A percentile compares a stretch with the other conserved stretches of the same genome.
Evolutionary conservation across 179 eudicot genomes (phyloP).

Genomic region (Vitellaria paradoxa): DNA sequence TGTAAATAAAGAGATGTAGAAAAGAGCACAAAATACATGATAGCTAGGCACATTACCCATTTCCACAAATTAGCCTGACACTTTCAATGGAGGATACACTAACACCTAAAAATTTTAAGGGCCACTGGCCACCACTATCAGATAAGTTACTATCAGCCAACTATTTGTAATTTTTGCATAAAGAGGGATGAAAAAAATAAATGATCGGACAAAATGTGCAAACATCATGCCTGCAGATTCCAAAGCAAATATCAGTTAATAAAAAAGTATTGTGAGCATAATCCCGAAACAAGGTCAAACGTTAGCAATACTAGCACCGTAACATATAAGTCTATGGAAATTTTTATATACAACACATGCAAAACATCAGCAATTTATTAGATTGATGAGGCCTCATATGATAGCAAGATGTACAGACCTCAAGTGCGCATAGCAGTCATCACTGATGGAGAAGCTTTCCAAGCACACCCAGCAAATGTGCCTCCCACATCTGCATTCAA

Average conservation of each 20-base stretch:
- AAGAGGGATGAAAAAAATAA: no score
- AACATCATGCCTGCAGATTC: background rate
- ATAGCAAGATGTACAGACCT: conserved; percentile 48
- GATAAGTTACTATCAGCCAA: no score
- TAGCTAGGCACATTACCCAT: no score
- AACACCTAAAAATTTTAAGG: no score
- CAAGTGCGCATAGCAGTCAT: conserved; percentile 65
- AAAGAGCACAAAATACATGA: no score
- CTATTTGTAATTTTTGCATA: no score
- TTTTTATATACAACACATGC: background rate
- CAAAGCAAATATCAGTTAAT: background rate
- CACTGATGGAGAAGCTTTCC: conserved; percentile 39
- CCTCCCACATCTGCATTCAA: conserved; percentile 66
- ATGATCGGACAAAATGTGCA: no score
- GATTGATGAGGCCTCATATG: conserved; percentile 18
- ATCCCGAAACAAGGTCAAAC: background rate
- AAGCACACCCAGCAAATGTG: conserved; percentile 85
- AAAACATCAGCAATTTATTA: background rate
- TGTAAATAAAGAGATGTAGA: no score
- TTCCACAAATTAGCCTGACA: no score
- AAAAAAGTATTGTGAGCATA: background rate
- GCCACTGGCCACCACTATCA: no score
- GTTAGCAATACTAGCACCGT: background rate
- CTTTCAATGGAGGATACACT: no score
- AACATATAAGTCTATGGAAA: background rate